Evolutionary conservation across 108 stramenopile genomes (phyloP), one percentile per base, ranked within the genome.

Genomic region (Epipyxis sp.): DNA sequence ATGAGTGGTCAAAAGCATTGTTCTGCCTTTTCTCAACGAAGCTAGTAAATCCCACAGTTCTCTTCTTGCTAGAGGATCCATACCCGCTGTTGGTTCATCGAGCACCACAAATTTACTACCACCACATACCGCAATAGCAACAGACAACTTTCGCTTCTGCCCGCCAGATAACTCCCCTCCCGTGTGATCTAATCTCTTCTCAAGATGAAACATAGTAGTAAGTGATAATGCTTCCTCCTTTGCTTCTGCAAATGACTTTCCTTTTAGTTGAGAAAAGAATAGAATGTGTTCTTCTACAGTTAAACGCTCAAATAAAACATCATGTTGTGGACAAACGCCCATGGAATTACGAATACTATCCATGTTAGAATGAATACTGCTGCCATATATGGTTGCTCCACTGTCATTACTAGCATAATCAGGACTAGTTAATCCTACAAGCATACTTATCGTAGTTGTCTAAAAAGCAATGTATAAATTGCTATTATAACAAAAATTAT

Each of bases 391-490:
- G 32, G 90, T 69, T 20, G 84, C 91, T 6, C 34, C 27, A 29
- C 34, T 65, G 10, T 32, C 61, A 37, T 35, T 6, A 37, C 10
- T 10, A 32, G 10, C 13, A 37, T 35, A 65, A 65, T 65, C 61
- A 37, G 61, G 61, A 65, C 34, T 37, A 37, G 86, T 83, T 77
- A 88, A 80, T 20, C 89, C 88, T 0, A 90, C 76, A 32, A 91
- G 54, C 42, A 93, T 88, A 35, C 87, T 82, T 37, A 91, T 59
- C 0, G 89, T 82, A 10, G 91, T 91, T 35, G 91, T 90, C 69
- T 93, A 91, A 1, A 91, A 91, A 1, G 91, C 90, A n/a, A 89
- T 89, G 59, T 91, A n/a, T n/a, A n/a, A n/a, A n/a, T n/a, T n/a
- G n/a, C n/a, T n/a, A n/a, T n/a, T n/a, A n/a, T n/a, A n/a, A n/a